A percentile compares a stretch with the other conserved stretches of the same genome.
Conservation (phyloP, 2,329 filamentous ascomycete genomes). For the Botrytis byssoidea region DNA sequence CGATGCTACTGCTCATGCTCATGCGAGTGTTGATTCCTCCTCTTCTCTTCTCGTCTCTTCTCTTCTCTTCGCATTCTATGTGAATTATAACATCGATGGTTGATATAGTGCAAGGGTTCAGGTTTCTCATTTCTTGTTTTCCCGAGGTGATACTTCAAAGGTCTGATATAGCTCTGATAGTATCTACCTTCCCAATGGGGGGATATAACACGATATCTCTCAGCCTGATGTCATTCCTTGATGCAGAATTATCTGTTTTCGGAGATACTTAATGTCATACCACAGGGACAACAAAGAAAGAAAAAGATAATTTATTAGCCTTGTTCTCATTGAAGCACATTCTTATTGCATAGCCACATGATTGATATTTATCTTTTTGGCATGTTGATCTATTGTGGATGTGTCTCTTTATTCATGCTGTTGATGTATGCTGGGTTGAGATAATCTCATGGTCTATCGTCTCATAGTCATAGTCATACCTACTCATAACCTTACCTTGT, state of each 20-base stretch:
- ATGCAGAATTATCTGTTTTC: constrained; percentile 12
- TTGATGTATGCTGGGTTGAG: no score
- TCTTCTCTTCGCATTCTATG: not conserved
- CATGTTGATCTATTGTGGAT: not conserved
- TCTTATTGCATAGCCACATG: not conserved
- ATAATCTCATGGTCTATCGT: no score
- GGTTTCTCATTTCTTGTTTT: not conserved
- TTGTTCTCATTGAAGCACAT: not conserved
- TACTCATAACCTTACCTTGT: not conserved
- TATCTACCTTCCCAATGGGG: not conserved
- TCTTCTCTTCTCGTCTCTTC: not conserved
- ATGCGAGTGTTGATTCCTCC: no score
- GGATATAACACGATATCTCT: not conserved
- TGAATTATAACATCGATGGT: not conserved
- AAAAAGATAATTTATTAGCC: not conserved
- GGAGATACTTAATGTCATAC: constrained; percentile 1
- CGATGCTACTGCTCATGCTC: not conserved
- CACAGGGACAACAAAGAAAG: constrained; percentile 6
- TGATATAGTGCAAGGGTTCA: not conserved
- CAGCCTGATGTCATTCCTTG: not conserved
- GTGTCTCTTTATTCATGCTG: no score
- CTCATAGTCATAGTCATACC: not conserved
- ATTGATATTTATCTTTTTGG: not conserved
- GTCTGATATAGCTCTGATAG: not conserved
- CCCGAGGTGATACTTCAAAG: constrained; percentile 5